phyloP scores from a whole-genome alignment of 2,329 filamentous ascomycete genomes.

The Epichloe aotearoae region DNA sequence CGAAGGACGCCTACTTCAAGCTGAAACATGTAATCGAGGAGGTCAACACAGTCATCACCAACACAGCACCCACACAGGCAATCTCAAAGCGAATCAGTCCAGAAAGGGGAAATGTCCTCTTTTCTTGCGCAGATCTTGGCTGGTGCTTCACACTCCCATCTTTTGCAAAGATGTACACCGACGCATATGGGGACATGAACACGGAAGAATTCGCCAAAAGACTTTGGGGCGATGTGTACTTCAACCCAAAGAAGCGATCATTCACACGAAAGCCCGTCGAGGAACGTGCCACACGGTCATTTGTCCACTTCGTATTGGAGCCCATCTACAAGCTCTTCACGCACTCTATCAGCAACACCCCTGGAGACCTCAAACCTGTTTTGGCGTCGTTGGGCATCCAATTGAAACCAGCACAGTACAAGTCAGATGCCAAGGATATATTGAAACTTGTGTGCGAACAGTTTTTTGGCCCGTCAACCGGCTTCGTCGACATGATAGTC shows the following conservation, averaged over 20 bases:
- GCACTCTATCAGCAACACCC: conserved; percentile 83
- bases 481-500: conserved; percentile 92
- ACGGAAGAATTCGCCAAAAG: conserved; percentile 69
- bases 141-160: conserved; percentile 95
- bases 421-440: conserved; percentile 75
- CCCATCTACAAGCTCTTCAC: conserved; percentile 97
- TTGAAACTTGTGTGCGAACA: conserved; percentile 84
- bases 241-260: conserved; percentile 77
- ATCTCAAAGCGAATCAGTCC: conserved; percentile 74
- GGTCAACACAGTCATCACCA: conserved; percentile 91
- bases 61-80: conserved; percentile 67
- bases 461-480: conserved; percentile 75
- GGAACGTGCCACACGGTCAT: conserved; percentile 67
- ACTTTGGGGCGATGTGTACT: conserved; percentile 95
- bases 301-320: conserved; percentile 89
- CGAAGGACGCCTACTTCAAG: conserved; percentile 96
- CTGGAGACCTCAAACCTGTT: conserved; percentile 69
- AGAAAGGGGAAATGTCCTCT: conserved; percentile 96
- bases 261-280: conserved; percentile 84
- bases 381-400: conserved; percentile 67
- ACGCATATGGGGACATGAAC: conserved; percentile 73
- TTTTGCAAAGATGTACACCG: conserved; percentile 92
- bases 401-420: conserved; percentile 87
- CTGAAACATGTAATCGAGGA: conserved; percentile 97
- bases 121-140: conserved; percentile 82